Evolutionary conservation across 2,329 filamentous ascomycete genomes (phyloP), one percentile per base, ranked within the genome.

Genomic region (Rhinocladiella similis): DNA sequence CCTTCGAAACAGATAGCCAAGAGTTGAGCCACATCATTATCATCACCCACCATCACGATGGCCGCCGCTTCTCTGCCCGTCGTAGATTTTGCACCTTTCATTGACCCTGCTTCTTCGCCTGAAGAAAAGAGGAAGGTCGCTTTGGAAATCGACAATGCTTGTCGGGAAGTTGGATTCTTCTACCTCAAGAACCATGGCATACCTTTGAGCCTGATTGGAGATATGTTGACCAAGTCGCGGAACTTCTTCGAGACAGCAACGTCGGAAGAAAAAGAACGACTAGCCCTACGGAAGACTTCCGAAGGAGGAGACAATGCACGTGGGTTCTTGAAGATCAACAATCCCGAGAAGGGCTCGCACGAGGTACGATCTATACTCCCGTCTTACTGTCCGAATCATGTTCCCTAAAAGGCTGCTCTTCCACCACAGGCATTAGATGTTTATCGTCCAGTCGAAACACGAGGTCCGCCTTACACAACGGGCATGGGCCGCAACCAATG

Each of bases 161-260:
- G 57, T 29, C 53, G 57, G 3, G 48, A 60, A 22, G 49, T 57
- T 22, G 57, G 57, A 12, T 60, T 60, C 49, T 60, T 60, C 43
- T 60, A 60, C 27, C 29, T 60, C 14, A 33, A 33, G 19, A 56
- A 56, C 38, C 57, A 60, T 49, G 57, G 57, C 10, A 20, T 60
- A 3, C 35, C 48, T 12, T 3, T 38, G 13, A 27, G 35, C 10
- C 53, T 57, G 7, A 16, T 50, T 16, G 22, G 16, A 10, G 16
- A 45, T 10, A 47, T 53, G 22, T 27, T 53, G 19, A 29, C 18
- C 25, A 53, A 45, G 10, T 22, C 50, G 22, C 22, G 50, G n/a
- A 22, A 25, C 19, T 39, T 60, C n/a, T 57, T 60, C 20, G 48
- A 52, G 13, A 50, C 42, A 1, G 43, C 42, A 20, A 53, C 53